These are phyloP conservation scores for Xenosphaeropsis pyriputrescens DNA, from an alignment of 2,329 filamentous ascomycete species.

Conservation along the genomic window DNA sequence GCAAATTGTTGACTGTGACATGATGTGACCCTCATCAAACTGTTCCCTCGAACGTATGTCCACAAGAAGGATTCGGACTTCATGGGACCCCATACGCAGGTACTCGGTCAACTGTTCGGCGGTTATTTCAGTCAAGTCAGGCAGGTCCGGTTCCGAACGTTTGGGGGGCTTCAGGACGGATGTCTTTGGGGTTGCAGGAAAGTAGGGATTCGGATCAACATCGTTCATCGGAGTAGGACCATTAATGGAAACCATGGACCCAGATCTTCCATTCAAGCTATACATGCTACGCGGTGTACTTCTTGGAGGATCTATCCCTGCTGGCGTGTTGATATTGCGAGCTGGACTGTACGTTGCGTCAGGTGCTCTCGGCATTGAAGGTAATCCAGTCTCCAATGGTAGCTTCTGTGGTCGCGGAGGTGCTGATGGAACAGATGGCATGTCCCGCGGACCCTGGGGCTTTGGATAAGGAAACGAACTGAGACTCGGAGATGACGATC, in stretches of 20 bases:
- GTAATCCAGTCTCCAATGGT: slow-evolving; percentile 11
- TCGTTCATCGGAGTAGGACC: slow-evolving; percentile 7
- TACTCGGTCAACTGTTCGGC: slow-evolving; percentile 58
- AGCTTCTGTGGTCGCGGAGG: slow-evolving; percentile 7
- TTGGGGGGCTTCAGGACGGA: neutral
- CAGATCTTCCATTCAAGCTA: slow-evolving; percentile 8
- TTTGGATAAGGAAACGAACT: slow-evolving; percentile 2
- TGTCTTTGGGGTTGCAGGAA: slow-evolving; percentile 6
- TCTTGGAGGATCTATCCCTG: slow-evolving; percentile 10
- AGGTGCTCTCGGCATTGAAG: slow-evolving; percentile 17
- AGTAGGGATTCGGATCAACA: slow-evolving; percentile 11
- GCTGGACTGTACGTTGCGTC: slow-evolving; percentile 20
- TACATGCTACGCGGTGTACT: slow-evolving; percentile 12
- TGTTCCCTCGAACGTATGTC: slow-evolving; percentile 70
- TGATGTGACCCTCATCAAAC: slow-evolving; percentile 83
- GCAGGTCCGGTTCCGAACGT: slow-evolving; percentile 4
- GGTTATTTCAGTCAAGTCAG: slow-evolving; percentile 11
- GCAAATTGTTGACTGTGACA: slow-evolving; percentile 71
- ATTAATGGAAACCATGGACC: slow-evolving; percentile 11
- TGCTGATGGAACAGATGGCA: slow-evolving; percentile 12
- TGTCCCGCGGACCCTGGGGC: slow-evolving; percentile 13
- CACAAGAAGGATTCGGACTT: slow-evolving; percentile 62
- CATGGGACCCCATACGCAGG: slow-evolving; percentile 35
- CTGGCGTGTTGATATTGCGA: slow-evolving; percentile 12
- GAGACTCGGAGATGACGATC: neutral